Evolutionary conservation across 2,329 filamentous ascomycete species (phyloP).

Genomic region (Sporothrix protearum): DNA sequence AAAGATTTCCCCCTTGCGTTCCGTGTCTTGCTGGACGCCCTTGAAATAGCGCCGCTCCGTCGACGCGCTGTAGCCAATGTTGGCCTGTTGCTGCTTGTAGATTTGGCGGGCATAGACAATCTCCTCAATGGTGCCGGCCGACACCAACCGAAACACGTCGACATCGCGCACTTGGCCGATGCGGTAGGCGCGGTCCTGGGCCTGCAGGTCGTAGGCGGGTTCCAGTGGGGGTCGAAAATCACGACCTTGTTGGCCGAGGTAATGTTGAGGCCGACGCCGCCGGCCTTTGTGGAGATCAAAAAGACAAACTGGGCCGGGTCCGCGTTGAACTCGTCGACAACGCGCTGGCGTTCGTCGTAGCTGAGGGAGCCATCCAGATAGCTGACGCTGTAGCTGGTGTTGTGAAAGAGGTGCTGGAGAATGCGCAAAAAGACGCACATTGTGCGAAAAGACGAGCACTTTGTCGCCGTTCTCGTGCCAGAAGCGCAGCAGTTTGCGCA

Average conservation of each 20-base stretch:
- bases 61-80: conserved; percentile 92
- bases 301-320: conserved; percentile 89
- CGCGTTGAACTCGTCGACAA: conserved; percentile 88
- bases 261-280: conserved; percentile 92
- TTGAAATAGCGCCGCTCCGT: conserved; percentile 92
- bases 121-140: conserved; percentile 90
- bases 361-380: conserved; percentile 83
- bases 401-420: conserved; percentile 77
- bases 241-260: conserved; percentile 98
- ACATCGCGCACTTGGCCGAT: conserved; percentile 92
- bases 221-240: conserved; percentile 96
- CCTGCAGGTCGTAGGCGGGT: conserved; percentile 91
- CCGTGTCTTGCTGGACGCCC: conserved; percentile 79
- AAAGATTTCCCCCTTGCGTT: conserved; percentile 89
- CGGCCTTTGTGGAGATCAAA: conserved; percentile 88
- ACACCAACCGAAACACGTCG: conserved; percentile 89
- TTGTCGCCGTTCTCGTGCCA: conserved; percentile 92
- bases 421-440: conserved; percentile 83
- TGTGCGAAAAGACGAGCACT: conserved; percentile 92
- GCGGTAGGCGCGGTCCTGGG: conserved; percentile 91
- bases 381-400: conserved; percentile 84
- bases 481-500: conserved; percentile 80
- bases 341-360: conserved; percentile 76
- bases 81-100: conserved; percentile 98
- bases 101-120: conserved; percentile 96